Percentiles rank a stretch among this genome's conserved stretches.
Conservation (phyloP, 768 basidiomycete genomes). For the Tricholoma bakamatsutake region DNA sequence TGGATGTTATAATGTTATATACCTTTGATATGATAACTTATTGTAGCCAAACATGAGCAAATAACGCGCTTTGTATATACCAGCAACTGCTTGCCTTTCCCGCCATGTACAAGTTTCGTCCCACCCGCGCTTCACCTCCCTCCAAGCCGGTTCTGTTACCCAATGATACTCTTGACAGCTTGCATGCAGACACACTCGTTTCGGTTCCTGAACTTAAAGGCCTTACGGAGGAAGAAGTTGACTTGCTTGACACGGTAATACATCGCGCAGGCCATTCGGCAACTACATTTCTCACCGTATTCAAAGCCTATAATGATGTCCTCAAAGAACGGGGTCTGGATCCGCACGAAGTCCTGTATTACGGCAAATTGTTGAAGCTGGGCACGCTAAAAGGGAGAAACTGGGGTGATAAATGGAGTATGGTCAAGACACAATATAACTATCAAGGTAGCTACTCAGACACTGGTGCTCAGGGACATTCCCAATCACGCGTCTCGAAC, state of each 20-base stretch:
- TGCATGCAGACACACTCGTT: slow-evolving; percentile 28
- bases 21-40: no score
- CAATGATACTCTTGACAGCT: slow-evolving; percentile 10
- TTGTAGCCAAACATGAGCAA: not conserved
- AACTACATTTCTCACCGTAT: slow-evolving; percentile 73
- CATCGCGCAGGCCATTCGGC: slow-evolving; percentile 58
- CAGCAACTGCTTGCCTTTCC: not conserved
- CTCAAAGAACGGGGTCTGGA: slow-evolving; percentile 72
- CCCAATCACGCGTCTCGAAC: not conserved
- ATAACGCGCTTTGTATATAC: not conserved
- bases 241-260: slow-evolving; percentile 72
- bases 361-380: slow-evolving; percentile 76
- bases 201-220: slow-evolving; percentile 46
- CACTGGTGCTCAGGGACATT: not conserved
- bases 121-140: slow-evolving; percentile 44
- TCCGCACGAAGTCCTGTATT: slow-evolving; percentile 74
- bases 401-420: slow-evolving; percentile 80
- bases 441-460: slow-evolving; percentile 21
- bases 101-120: slow-evolving; percentile 41
- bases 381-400: slow-evolving; percentile 74
- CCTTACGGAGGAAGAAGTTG: slow-evolving; percentile 52
- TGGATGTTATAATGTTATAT: not conserved
- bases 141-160: slow-evolving; percentile 23
- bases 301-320: slow-evolving; percentile 82
- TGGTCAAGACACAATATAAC: slow-evolving; percentile 54